Base-by-base conservation (phyloP, 2,329 filamentous ascomycete genomes). In the Aureobasidium sp. region DNA sequence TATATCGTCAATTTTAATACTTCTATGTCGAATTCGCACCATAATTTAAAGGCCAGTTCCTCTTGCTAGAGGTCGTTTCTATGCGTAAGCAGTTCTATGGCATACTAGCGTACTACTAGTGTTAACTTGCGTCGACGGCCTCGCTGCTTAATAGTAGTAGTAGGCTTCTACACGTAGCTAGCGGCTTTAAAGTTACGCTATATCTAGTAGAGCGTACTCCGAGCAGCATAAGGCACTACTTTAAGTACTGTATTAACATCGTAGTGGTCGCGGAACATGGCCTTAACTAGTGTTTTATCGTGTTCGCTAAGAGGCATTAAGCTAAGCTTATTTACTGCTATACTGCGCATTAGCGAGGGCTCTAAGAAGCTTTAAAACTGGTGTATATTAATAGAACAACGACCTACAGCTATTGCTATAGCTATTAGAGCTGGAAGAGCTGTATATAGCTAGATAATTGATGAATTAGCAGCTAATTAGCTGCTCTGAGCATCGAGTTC, bases 1-100 rank as follows among this genome's bases (percentile, higher is more conserved):
- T 27, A 33, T 33, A 49, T 19, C 1, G 29, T 49, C 47, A 27
- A 33, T 49, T 49, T 33, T 33, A 8, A 49, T 19, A 49, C 24
- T 40, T 37, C 24, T 40, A 57, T 22, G 9, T 47, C 53, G 24
- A 57, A 57, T 47, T 57, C 8, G 8, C 40, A 57, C 40, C 8
- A 57, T 9, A 45, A 45, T 33, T 57, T 14, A 37, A 57, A 57
- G 17, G 31, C 40, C 11, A 57, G 19, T 15, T 57, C 40, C 39
- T 57, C 39, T 39, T 57, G 15, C 53, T 19, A 57, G 17, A 57
- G 53, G 40, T 57, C 53, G 53, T 57, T 57, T 17, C 53, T 57
- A 45, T 44, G n/a, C 27, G 39, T 8, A 29, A 57, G 53, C 11
- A 45, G 22, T 22, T 45, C 39, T 8, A 57, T 45, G 11, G 24